Conservation (phyloP, 2,329 filamentous ascomycete species). For the Corynespora cassiicola region DNA sequence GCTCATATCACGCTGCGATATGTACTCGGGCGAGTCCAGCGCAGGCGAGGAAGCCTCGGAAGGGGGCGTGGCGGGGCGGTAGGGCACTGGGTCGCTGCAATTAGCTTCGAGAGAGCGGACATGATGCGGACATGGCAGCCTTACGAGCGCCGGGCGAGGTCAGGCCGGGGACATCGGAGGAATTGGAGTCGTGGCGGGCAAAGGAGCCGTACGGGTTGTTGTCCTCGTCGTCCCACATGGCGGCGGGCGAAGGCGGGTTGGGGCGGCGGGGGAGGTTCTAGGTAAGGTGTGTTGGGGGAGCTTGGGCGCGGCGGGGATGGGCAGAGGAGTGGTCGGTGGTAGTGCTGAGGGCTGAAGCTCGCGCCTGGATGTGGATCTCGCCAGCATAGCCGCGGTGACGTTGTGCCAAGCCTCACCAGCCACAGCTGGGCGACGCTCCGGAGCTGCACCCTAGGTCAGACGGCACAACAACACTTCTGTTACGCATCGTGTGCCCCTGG, state of each 20-base stretch:
- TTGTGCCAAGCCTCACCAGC: no score
- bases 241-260: constrained; percentile 30
- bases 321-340: no score
- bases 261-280: no score
- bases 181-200: constrained; percentile 81
- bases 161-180: constrained; percentile 63
- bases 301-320: no score
- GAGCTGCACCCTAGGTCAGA: no score
- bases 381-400: no score
- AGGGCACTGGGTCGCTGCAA: constrained; percentile 33
- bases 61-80: constrained; percentile 67
- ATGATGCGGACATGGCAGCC: constrained; percentile 14
- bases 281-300: no score
- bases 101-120: constrained; percentile 11
- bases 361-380: no score
- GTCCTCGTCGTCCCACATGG: constrained; percentile 99
- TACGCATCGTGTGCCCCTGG: no score
- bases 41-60: constrained; percentile 76
- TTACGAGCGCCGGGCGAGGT: constrained; percentile 47
- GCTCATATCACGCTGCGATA: constrained; percentile 61
- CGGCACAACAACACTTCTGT: no score
- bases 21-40: constrained; percentile 67
- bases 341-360: no score
- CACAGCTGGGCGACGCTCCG: no score
- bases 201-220: constrained; percentile 98